Evolutionary conservation across 306 rosid species (phyloP), one percentile per base, ranked within the genome.

Genomic region (Malus asiatica): DNA sequence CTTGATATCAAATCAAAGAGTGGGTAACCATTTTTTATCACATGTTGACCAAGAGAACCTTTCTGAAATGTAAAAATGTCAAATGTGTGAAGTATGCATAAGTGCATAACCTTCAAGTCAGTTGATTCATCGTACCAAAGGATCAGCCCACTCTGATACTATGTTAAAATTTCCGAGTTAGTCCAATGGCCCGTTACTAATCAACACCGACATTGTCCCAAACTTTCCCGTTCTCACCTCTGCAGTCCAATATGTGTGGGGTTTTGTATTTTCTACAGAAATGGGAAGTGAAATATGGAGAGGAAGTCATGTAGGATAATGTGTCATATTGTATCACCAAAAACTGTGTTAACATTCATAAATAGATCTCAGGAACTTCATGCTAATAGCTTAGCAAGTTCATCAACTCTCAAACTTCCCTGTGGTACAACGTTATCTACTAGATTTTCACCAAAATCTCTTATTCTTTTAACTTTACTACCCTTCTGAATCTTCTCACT

Each of bases 391-490:
- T 92, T 87, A 45, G 96, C 98, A 72, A 92, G 91, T 86, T 90
- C 98, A 85, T 92, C 93, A 61, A 90, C 86, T 88, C 91, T 83
- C 76, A 89, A 63, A 87, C 92, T 90, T 81, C 99, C 98, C 68
- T 80, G 96, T 29, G 96, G 97, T 72, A 85, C 89, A 73, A 84
- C 86, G 75, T 80, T 82, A 77, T 82, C 75, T 74, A 79, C 73
- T 71, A 58, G 76, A 73, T 59, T 77, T 19, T 74, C 91, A 66
- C 83, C 89, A 82, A 87, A 89, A 70, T 80, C 89, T 58, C 59
- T 77, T 74, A 42, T 81, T 74, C 80, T 87, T 51, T 64, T 74
- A 71, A 69, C 74, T 74, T 87, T 88, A 45, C 84, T 61, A 77
- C 74, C 89, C 76, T 66, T 95, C 46, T 64, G 42, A 32, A 62